phyloP scores from a whole-genome alignment of 108 stramenopile species.

The Cyclotella cryptica region DNA sequence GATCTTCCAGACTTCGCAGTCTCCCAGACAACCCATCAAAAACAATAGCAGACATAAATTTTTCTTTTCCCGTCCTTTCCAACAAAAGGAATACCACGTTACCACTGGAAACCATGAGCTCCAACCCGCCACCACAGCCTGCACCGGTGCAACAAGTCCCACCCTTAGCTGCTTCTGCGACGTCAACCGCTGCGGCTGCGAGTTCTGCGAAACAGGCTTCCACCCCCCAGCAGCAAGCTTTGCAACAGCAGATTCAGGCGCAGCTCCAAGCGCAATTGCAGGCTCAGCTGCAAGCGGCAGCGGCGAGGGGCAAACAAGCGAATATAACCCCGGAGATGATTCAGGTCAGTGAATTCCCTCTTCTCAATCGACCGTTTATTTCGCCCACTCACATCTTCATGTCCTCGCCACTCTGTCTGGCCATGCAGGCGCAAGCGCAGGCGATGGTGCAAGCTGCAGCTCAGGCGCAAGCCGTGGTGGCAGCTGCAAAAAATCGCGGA shows the following conservation, averaged over 20 bases:
- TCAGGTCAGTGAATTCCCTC: slow-evolving; percentile 45
- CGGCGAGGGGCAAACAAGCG: slow-evolving; percentile 85
- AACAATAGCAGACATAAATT: too few relatives aligned
- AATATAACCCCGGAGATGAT: slow-evolving; percentile 90
- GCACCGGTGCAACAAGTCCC: slow-evolving; percentile 6
- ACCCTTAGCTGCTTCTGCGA: slow-evolving; percentile 14
- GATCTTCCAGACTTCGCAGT: too few relatives aligned
- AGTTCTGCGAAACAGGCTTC: slow-evolving; percentile 29
- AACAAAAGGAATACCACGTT: neutral
- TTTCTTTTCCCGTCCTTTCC: too few relatives aligned
- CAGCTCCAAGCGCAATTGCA: slow-evolving; percentile 85
- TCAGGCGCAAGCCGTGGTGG: slow-evolving; percentile 89
- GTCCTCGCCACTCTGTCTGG: neutral
- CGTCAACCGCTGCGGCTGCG: slow-evolving; percentile 49
- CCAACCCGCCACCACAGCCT: neutral
- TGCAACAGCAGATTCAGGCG: slow-evolving; percentile 87
- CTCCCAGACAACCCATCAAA: too few relatives aligned
- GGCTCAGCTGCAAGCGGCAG: slow-evolving; percentile 83
- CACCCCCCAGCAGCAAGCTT: slow-evolving; percentile 53
- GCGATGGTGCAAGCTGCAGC: slow-evolving; percentile 92
- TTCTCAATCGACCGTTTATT: neutral
- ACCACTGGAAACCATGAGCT: neutral
- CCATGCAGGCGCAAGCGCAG: slow-evolving; percentile 79
- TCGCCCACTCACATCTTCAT: too few relatives aligned
- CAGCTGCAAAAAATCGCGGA: slow-evolving; percentile 83